Percentiles rank a stretch among this genome's conserved stretches.
Conservation (phyloP, 768 basidiomycete genomes). For the Lactarius tabidus region DNA sequence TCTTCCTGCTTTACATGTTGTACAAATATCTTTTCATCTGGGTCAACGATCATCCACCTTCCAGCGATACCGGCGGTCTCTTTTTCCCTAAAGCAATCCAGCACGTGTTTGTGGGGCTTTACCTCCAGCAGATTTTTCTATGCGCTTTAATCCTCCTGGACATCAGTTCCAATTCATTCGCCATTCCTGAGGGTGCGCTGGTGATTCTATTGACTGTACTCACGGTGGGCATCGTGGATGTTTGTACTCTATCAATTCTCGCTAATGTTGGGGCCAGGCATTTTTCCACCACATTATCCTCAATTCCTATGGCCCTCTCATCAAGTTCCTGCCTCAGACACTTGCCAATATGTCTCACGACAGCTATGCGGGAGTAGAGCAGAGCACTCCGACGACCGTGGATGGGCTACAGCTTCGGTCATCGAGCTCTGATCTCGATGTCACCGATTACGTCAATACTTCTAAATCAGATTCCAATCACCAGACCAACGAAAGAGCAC, state of each 20-base stretch:
- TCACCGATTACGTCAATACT: slow-evolving; percentile 6
- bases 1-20: slow-evolving; percentile 77
- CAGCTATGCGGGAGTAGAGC: background rate
- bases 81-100: slow-evolving; percentile 96
- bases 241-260: background rate
- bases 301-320: slow-evolving; percentile 76
- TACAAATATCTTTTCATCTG: slow-evolving; percentile 54
- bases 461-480: background rate
- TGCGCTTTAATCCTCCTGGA: slow-evolving; percentile 90
- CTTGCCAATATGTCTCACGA: slow-evolving; percentile 66
- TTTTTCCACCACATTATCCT: slow-evolving; percentile 72
- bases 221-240: slow-evolving; percentile 55
- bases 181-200: slow-evolving; percentile 70
- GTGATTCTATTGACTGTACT: slow-evolving; percentile 82
- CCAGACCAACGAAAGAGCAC: background rate
- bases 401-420: background rate
- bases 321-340: slow-evolving; percentile 69
- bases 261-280: slow-evolving; percentile 38
- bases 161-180: slow-evolving; percentile 46
- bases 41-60: slow-evolving; percentile 63
- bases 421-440: background rate
- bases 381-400: background rate
- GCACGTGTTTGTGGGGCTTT: slow-evolving; percentile 91
- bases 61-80: slow-evolving; percentile 81
- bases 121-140: slow-evolving; percentile 84